These are phyloP conservation scores for Torrubiella hemipterigena DNA, from an alignment of 2,329 filamentous ascomycete species.

Conservation along the genomic window DNA sequence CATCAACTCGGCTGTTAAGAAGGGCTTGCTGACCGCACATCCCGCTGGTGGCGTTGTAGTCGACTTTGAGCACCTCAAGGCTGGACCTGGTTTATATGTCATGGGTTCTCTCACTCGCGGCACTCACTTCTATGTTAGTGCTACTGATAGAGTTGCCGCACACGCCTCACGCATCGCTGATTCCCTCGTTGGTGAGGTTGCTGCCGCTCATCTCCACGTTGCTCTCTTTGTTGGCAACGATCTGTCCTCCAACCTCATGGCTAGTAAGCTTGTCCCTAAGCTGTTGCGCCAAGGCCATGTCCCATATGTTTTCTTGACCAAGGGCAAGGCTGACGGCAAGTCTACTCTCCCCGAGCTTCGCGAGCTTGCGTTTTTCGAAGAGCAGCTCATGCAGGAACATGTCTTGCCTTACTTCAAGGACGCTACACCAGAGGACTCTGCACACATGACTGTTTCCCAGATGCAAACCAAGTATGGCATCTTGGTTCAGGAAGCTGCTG, in stretches of 20 bases:
- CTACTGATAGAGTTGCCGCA: constrained; percentile 4
- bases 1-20: constrained; percentile 2
- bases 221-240: constrained; percentile 3
- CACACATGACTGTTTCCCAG: constrained; percentile 1
- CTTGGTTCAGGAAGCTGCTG: constrained; percentile 2
- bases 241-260: constrained; percentile 3
- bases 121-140: constrained; percentile 6
- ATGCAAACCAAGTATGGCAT: constrained; percentile 5
- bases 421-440: constrained; percentile 1
- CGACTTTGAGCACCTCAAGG: constrained; percentile 4
- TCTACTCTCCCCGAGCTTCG: neutral
- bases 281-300: constrained; percentile 3
- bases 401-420: constrained; percentile 5
- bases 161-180: constrained; percentile 5
- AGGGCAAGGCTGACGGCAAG: neutral
- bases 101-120: constrained; percentile 4
- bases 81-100: constrained; percentile 1
- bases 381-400: constrained; percentile 2
- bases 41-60: constrained; percentile 4
- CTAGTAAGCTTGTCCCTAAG: constrained; percentile 4
- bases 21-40: constrained; percentile 3
- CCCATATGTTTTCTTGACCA: constrained; percentile 2
- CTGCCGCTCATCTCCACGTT: neutral
- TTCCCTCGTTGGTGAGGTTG: constrained; percentile 1
- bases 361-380: constrained; percentile 5